Evolutionary conservation across 768 basidiomycete species (phyloP), one percentile per base, ranked within the genome.

Genomic region (Tylopilus rubrobrunneus): DNA sequence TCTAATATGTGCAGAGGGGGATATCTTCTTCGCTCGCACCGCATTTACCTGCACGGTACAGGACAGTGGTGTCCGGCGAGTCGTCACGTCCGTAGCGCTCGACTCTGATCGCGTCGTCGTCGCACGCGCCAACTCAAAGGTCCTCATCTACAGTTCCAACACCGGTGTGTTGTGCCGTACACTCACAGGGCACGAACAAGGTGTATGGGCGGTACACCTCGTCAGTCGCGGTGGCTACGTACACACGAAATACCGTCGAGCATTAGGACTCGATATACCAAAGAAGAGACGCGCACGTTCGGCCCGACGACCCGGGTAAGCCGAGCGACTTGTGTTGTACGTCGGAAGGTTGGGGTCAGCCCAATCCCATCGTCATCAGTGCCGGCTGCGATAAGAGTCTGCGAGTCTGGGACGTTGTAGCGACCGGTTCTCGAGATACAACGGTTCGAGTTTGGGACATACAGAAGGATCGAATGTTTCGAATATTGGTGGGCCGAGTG

Each of bases 371-470:
- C 6, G 83, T 96, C 19, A 87, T 98, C 23, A 93, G 88, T 55
- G 95, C 91, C 1, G 95, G 94, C 5, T 97, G 96, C 62, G 96
- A 99, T 65, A 87, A 94, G 61, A 81, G 83, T 43, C 73, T 99
- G n/a, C 77, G 87, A 33, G 91, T 99, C 1, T 98, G 95, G 95
- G 92, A 97, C 65, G 82, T 88, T 7, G 77, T 81, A 0, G 84
- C 98, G 33, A 89, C 89, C 0, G 96, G 94, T 45, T 92, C 92
- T 19, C 19, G 19, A 19, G 19, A 19, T 61, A 74, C 79, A 15
- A 92, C 90, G 4, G 65, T 98, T 37, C 79, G 92, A 1, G 90
- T 97, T 19, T 99, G 96, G 96, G 91, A 99, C 68, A 81, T 99
- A 33, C 89, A 92, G 68, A 78, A 76, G 19, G 12, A 96, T 0